Evolutionary conservation across 2,329 filamentous ascomycete species (phyloP).

Genomic region (Raffaelea arxii): DNA sequence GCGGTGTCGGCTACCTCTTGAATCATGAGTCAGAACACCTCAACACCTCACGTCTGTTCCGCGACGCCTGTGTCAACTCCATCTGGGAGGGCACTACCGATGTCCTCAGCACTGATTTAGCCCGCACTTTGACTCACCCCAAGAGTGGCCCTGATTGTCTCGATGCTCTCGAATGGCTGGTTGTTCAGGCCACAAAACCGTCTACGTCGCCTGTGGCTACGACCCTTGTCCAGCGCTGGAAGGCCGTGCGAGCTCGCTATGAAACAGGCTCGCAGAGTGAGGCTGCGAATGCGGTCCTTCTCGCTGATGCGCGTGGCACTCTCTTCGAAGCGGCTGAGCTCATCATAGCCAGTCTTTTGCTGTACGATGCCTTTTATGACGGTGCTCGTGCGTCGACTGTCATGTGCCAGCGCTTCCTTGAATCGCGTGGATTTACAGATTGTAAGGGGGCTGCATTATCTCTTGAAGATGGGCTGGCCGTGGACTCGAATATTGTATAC

Average conservation of each 20-base stretch:
- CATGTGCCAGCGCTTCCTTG: constrained; percentile 30
- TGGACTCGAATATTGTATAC: constrained; percentile 27
- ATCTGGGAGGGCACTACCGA: constrained; percentile 62
- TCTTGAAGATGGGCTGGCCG: constrained; percentile 18
- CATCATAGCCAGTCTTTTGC: constrained; percentile 31
- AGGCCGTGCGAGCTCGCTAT: constrained; percentile 25
- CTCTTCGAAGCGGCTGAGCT: constrained; percentile 34
- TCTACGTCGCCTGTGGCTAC: not conserved
- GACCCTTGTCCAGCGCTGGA: constrained; percentile 27
- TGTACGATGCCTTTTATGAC: constrained; percentile 28
- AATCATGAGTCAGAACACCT: constrained; percentile 51
- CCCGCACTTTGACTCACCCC: constrained; percentile 37
- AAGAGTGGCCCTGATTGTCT: constrained; percentile 25
- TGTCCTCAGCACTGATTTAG: constrained; percentile 48
- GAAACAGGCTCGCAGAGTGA: constrained; percentile 21
- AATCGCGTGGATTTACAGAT: too few relatives aligned
- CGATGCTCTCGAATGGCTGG: constrained; percentile 32
- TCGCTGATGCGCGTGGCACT: constrained; percentile 35
- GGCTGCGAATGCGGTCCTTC: constrained; percentile 27
- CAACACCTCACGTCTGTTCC: constrained; percentile 56
- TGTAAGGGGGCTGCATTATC: too few relatives aligned
- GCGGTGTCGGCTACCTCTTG: constrained; percentile 57
- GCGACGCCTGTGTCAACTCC: constrained; percentile 52
- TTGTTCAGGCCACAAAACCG: constrained; percentile 12
- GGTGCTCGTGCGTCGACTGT: constrained; percentile 25